Base-by-base conservation (phyloP, 768 basidiomycete species). In the Tubosaeta sp. region DNA sequence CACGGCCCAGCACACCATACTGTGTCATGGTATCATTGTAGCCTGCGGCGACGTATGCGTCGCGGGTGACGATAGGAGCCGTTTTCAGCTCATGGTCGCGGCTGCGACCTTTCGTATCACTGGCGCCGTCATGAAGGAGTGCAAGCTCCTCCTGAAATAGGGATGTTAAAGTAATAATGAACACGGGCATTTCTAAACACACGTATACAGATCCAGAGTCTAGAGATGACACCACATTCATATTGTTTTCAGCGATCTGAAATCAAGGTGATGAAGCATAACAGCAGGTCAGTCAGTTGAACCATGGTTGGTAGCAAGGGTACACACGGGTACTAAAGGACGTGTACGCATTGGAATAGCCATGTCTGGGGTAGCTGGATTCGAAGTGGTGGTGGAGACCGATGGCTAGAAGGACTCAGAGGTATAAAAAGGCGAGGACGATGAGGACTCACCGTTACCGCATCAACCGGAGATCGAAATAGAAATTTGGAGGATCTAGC, bases 1-100 rank as follows among this genome's bases (percentile, higher is more conserved):
- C 60, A 4, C 73, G 71, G 0, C 86, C 86, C 1, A 87, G 55
- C 1, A 87, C 76, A 0, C 84, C 86, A 52, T 87, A 85, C 54
- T 87, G 86, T 0, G 73, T 68, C 9, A 66, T 49, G n/a, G 62
- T 64, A 3, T 69, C 63, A 13, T 46, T 55, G 43, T 68, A 68
- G n/a, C 64, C 65, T 4, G 70, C 67, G 0, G 61, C 53, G 13
- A 71, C 57, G 36, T 73, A 73, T 0, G 80, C 82, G n/a, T 76
- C 78, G 13, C 77, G 71, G 2, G 77, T 80, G 10, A 82, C 64
- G 18, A 82, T 57, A 0, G 82, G 82, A 0, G 82, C 78, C 0
- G 80, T 81, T 12, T 55, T 53, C 3, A 69, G 51, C 3, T 69
- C 68, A 2, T 69, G 68, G 7, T 69, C 70, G 16, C 55, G 65